Evolutionary conservation across 2,329 filamentous ascomycete species (phyloP), one percentile per base, ranked within the genome.

Genomic region (Colletotrichum higginsianum): DNA sequence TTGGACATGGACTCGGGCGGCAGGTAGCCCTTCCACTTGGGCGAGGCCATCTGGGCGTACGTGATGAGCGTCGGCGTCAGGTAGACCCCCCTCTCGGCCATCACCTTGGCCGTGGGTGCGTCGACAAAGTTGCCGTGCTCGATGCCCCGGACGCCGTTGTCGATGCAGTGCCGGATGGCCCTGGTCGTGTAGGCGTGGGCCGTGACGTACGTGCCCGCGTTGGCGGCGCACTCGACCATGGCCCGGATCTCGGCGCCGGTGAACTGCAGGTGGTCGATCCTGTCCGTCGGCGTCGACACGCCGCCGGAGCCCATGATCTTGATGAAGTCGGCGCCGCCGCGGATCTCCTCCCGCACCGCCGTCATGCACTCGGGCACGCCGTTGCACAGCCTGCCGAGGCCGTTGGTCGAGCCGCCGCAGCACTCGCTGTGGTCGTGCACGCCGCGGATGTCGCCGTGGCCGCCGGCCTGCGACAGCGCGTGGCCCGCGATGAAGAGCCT

Each of bases 261-360:
- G 78, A 90, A 91, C 76, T 91, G 89, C 6, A 87, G 79, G 75
- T 86, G 83, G 9, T 86, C 84, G 16, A 91, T 79, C 57, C 80
- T 81, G 74, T 91, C 89, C 0, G 87, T 89, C 0, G 87, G 87
- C 16, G 83, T 86, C 0, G 86, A 84, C 1, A 91, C 88, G 16
- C 89, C 89, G 1, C 89, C 89, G 7, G 84, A 84, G 1, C 82
- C 82, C 88, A 90, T 90, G 73, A 91, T 88, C 78, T 91, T 91
- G 78, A 91, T 85, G 74, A 91, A 90, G 75, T 91, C 87, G 1
- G 87, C 86, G 2, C 89, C 89, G 15, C 80, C 82, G 12, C 89
- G 82, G 0, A 91, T 77, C 76, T 90, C 85, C 63, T 90, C 87
- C 3, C 89, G 82, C 0, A 85, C 84, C 6, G 81, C 85, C 18